Base-by-base conservation (phyloP, 331 rosid species). In the Dryas integrifolia region DNA sequence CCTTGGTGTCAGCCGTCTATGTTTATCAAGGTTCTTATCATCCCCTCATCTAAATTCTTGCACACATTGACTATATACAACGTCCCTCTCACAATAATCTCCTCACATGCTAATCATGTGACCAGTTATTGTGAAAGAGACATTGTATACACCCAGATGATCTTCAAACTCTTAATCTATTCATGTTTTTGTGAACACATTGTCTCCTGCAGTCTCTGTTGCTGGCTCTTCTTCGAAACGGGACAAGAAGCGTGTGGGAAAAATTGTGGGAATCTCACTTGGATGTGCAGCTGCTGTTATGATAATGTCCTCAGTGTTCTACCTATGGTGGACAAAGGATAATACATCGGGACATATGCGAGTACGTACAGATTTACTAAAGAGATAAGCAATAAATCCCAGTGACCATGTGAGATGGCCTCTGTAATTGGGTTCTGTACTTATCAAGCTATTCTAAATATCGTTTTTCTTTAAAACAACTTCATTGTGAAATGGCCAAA, bases 1-100 rank as follows among this genome's bases (percentile, higher is more conserved):
- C 82, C 49, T 18, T 78, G 3, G 74, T 82, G 5, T 78, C 85
- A n/a, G 82, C 85, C 56, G 46, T 74, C 63, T 58, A 78, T 51
- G 85, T 49, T 40, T 56, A 65, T 44, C 82, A 82, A 74, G 82
- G 79, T 65, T 68, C 5, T 13, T n/a, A 3, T 1, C 2, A 3
- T 58, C 13, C 18, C 48, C 35, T 1, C 2, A 30, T 30, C 35
- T 30, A 48, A 35, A 9, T 7, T 44, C 9, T 44, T 5, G 48
- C 8, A 44, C 2, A 44, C 4, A 44, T 5, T 5, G 48, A 44
- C 9, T 44, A 5, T 1, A 44, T 5, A 30, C 35, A 2, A 30
- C 0, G 35, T 30, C 35, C 35, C 35, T 30, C 35, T 30, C 0
- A 30, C 35, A 30, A 30, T 30, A 30, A 30, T 30, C 35, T 30